Conservation (phyloP, 1,284 basidiomycete genomes). For the Puccinia polysora region DNA sequence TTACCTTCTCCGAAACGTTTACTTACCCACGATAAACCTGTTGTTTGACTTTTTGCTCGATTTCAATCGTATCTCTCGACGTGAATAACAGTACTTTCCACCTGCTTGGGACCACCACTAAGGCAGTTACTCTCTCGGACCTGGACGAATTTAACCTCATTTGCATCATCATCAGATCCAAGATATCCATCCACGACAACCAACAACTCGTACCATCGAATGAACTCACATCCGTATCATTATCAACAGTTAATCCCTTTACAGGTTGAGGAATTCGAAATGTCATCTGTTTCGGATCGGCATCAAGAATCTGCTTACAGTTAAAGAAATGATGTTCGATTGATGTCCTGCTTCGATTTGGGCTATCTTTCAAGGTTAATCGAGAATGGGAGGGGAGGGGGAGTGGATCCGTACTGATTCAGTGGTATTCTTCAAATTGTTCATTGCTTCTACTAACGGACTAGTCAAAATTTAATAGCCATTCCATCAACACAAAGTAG, state of each 20-base stretch:
- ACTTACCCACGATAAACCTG: not conserved
- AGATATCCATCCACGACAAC: not conserved
- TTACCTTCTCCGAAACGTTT: not conserved
- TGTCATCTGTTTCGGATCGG: not conserved
- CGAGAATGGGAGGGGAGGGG: too few species aligned
- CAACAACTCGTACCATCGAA: not conserved
- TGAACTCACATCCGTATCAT: not conserved
- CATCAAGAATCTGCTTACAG: slow-evolving; percentile 7
- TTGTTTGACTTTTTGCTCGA: too few species aligned
- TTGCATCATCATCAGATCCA: not conserved
- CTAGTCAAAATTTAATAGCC: too few species aligned
- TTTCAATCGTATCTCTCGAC: not conserved
- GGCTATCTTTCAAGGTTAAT: not conserved
- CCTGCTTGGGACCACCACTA: slow-evolving; percentile 33
- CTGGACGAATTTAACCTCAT: slow-evolving; percentile 13
- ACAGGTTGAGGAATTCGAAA: slow-evolving; percentile 24
- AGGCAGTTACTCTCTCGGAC: slow-evolving; percentile 4
- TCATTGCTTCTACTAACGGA: too few species aligned
- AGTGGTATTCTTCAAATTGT: too few species aligned
- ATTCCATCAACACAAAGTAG: too few species aligned
- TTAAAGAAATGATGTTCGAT: not conserved
- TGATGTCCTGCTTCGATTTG: not conserved
- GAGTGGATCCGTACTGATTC: too few species aligned
- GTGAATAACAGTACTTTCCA: slow-evolving; percentile 16
- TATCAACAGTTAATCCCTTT: slow-evolving; percentile 17